A percentile compares a stretch with the other conserved stretches of the same genome.
phyloP scores from a whole-genome alignment of 2,329 filamentous ascomycete species.

The Coniella vitis region DNA sequence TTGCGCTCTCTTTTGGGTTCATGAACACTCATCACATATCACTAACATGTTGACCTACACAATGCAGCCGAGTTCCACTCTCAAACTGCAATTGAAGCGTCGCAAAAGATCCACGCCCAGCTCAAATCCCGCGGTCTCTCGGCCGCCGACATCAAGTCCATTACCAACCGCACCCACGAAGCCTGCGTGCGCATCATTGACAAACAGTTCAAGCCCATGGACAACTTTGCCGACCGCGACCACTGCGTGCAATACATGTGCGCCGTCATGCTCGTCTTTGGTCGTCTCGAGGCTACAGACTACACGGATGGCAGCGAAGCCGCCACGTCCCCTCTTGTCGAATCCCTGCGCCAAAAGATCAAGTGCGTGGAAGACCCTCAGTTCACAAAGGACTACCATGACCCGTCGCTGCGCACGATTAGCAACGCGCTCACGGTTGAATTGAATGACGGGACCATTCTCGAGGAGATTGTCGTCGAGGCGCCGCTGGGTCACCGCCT shows the following conservation, averaged over 20 bases:
- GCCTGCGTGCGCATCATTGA: constrained; percentile 98
- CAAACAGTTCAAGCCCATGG: constrained; percentile 99
- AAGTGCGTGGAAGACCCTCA: constrained; percentile 92
- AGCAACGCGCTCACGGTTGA: constrained; percentile 94
- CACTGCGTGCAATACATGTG: constrained; percentile 99
- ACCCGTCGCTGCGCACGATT: constrained; percentile 89
- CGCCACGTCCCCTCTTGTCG: constrained; percentile 80
- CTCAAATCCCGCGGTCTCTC: constrained; percentile 82
- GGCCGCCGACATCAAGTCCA: constrained; percentile 84
- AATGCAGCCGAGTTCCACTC: constrained; percentile 89
- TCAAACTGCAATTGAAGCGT: constrained; percentile 93
- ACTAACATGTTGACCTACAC: background rate
- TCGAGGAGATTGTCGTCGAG: constrained; percentile 88
- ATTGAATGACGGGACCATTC: constrained; percentile 85
- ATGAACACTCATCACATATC: no score
- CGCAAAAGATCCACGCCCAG: constrained; percentile 78
- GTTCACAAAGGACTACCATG: constrained; percentile 93
- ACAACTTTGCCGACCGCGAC: constrained; percentile 99
- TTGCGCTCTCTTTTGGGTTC: background rate
- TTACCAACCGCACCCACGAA: constrained; percentile 95
- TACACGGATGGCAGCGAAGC: constrained; percentile 92
- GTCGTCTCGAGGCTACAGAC: constrained; percentile 86
- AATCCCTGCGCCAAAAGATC: constrained; percentile 89
- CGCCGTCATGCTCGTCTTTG: constrained; percentile 89
- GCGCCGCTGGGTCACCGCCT: constrained; percentile 89